Evolutionary conservation across 106 monocot species (phyloP).

Genomic region (Dioscorea dumetorum): DNA sequence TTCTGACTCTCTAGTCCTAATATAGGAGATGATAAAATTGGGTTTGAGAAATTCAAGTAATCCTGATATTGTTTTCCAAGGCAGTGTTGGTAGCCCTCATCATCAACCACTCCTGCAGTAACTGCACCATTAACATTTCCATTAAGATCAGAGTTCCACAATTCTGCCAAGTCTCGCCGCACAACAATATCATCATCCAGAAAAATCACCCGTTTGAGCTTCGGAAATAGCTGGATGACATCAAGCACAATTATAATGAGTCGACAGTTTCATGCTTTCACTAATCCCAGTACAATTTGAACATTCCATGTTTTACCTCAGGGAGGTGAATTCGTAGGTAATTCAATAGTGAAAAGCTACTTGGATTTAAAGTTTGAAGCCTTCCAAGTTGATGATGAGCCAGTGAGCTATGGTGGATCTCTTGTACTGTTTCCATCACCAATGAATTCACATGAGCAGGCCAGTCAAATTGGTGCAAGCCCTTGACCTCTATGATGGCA

Average conservation of each 20-base stretch:
- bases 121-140: constrained; percentile 42
- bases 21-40: constrained; percentile 5
- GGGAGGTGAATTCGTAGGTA: constrained; percentile 64
- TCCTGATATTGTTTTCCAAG: constrained; percentile 20
- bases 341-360: constrained; percentile 45
- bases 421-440: constrained; percentile 37
- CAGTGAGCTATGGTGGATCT: constrained; percentile 17
- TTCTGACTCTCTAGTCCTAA: constrained; percentile 9
- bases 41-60: constrained; percentile 61
- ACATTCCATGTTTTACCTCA: constrained; percentile 23
- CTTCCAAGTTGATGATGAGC: constrained; percentile 11
- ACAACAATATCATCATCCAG: constrained; percentile 71
- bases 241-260: background rate
- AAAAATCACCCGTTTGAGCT: constrained; percentile 52
- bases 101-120: background rate
- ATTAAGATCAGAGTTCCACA: constrained; percentile 43
- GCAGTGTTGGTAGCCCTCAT: constrained; percentile 8
- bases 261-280: background rate
- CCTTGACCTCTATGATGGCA: constrained; percentile 56
- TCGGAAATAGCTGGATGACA: constrained; percentile 38
- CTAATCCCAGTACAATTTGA: too few species aligned
- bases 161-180: constrained; percentile 29
- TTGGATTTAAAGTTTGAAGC: constrained; percentile 29
- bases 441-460: constrained; percentile 10
- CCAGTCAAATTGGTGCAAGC: constrained; percentile 62